Evolutionary conservation across 805 yeast species (phyloP).

Genomic region (Nakazawaea ernobii): DNA sequence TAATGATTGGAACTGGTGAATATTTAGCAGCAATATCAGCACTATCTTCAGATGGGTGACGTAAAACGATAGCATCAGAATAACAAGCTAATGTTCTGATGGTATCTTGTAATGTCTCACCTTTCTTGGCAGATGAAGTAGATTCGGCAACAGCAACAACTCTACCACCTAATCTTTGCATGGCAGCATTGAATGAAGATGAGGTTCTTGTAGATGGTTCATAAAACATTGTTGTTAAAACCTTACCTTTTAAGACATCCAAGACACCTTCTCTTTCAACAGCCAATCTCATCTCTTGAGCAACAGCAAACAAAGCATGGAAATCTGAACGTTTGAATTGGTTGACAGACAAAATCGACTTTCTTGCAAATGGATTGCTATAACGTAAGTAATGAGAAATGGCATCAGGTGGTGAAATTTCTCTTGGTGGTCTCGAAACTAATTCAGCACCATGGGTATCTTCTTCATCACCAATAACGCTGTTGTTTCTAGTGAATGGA

Average conservation of each 20-base stretch:
- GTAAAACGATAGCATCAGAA: conserved; percentile 92
- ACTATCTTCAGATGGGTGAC: conserved; percentile 92
- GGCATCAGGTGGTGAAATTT: conserved; percentile 73
- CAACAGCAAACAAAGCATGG: conserved; percentile 91
- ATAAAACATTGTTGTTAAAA: conserved; percentile 91
- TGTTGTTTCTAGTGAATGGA: conserved; percentile 22
- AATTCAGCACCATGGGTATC: conserved; percentile 59
- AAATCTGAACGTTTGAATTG: conserved; percentile 84
- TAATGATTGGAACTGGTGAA: conserved; percentile 94
- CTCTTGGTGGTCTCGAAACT: conserved; percentile 70
- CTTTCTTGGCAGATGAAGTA: conserved; percentile 94
- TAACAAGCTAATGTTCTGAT: conserved; percentile 91
- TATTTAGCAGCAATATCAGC: conserved; percentile 93
- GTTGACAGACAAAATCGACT: conserved; percentile 81
- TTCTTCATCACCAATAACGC: conserved; percentile 32
- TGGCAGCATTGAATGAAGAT: conserved; percentile 96
- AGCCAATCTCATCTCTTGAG: conserved; percentile 95
- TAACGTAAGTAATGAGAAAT: conserved; percentile 69
- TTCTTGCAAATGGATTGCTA: conserved; percentile 87
- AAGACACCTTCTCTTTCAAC: conserved; percentile 95
- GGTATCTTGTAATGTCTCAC: conserved; percentile 97
- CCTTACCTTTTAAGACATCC: conserved; percentile 84
- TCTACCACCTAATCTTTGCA: conserved; percentile 99
- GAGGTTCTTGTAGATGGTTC: conserved; percentile 98
- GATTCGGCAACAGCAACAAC: conserved; percentile 82